Evolutionary conservation across 2,329 filamentous ascomycete genomes (phyloP).

Genomic region (Penicillium sp.): DNA sequence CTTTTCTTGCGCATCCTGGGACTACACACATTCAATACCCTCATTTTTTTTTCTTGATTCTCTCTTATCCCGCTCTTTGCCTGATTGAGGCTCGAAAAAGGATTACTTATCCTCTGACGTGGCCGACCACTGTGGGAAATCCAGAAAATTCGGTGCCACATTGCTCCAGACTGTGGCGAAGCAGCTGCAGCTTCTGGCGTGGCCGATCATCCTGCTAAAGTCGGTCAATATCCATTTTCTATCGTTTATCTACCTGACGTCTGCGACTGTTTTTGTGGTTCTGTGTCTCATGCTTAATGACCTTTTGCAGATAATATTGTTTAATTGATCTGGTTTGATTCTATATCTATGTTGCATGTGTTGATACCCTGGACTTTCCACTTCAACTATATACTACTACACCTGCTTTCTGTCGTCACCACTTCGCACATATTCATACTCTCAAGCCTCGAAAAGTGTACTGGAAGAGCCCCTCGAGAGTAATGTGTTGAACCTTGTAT

Average conservation of each 20-base stretch:
- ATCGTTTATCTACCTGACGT: conserved; percentile 28
- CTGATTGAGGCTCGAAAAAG: conserved; percentile 17
- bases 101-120: conserved; percentile 38
- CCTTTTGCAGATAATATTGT: conserved; percentile 11
- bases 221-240: conserved; percentile 27
- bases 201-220: conserved; percentile 25
- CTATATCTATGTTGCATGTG: conserved; percentile 11
- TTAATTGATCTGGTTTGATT: conserved; percentile 11
- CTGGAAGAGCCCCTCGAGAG: conserved; percentile 13
- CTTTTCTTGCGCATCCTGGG: background rate
- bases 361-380: conserved; percentile 13
- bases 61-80: conserved; percentile 11
- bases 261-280: conserved; percentile 14
- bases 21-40: background rate
- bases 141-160: conserved; percentile 25
- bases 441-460: conserved; percentile 6
- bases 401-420: background rate
- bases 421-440: conserved; percentile 14
- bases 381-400: conserved; percentile 3
- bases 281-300: conserved; percentile 13
- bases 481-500: conserved; percentile 20
- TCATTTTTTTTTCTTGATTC: conserved; percentile 1
- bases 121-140: conserved; percentile 29
- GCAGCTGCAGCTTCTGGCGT: conserved; percentile 35
- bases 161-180: conserved; percentile 44